These are phyloP conservation scores for Aspergillus quadrilineatus DNA, from an alignment of 2,329 filamentous ascomycete species.

Conservation along the genomic window DNA sequence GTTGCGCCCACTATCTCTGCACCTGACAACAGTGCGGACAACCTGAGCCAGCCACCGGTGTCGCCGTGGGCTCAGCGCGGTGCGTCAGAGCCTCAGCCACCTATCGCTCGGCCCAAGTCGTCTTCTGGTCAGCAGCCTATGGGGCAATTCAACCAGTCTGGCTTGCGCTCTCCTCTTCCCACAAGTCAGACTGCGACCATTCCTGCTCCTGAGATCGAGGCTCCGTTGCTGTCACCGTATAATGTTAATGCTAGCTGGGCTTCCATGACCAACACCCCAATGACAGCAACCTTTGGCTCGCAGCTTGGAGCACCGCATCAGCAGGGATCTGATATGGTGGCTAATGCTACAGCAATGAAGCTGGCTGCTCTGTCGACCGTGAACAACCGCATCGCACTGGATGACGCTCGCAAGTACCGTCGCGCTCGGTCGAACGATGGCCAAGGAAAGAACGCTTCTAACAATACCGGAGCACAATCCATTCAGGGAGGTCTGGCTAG, in stretches of 20 bases:
- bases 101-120: conserved; percentile 69
- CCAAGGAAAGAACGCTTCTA: conserved; percentile 40
- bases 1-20: conserved; percentile 72
- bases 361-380: conserved; percentile 94
- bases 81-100: conserved; percentile 48
- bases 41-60: conserved; percentile 62
- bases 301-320: conserved; percentile 41
- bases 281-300: conserved; percentile 78
- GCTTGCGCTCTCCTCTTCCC: conserved; percentile 77
- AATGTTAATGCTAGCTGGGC: conserved; percentile 90
- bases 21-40: conserved; percentile 62
- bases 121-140: conserved; percentile 75
- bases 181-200: conserved; percentile 85
- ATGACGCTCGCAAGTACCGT: conserved; percentile 95
- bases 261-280: conserved; percentile 96
- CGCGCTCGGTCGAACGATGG: conserved; percentile 86
- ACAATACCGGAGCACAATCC: conserved; percentile 56
- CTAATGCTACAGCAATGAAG: conserved; percentile 98
- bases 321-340: conserved; percentile 79
- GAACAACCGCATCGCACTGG: conserved; percentile 94
- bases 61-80: conserved; percentile 74
- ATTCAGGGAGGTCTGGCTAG: conserved; percentile 63
- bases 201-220: conserved; percentile 69
- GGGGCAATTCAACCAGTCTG: conserved; percentile 89
- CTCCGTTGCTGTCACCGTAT: conserved; percentile 81